These are phyloP conservation scores for Yamadazyma sp. DNA, from an alignment of 805 yeast species.

Conservation along the genomic window DNA sequence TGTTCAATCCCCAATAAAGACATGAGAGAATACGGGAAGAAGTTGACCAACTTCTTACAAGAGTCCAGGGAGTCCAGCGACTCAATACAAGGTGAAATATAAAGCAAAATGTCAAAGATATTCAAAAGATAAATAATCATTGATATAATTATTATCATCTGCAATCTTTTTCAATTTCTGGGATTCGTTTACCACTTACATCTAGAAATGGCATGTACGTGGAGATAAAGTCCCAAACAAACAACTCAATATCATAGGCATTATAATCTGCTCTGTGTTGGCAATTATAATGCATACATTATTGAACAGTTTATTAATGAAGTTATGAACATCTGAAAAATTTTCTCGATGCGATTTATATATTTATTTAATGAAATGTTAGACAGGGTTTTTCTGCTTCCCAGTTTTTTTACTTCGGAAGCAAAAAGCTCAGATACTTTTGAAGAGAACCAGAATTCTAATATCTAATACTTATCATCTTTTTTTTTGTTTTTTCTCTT, in stretches of 20 bases:
- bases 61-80: background rate
- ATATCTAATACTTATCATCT: background rate
- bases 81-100: background rate
- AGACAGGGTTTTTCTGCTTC: background rate
- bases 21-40: constrained; percentile 8
- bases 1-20: constrained; percentile 21
- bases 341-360: constrained; percentile 1
- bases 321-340: background rate
- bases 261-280: no score
- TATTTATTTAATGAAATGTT: background rate
- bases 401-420: background rate
- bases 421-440: background rate
- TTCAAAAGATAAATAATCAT: constrained; percentile 20
- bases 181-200: constrained; percentile 43
- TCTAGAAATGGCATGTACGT: constrained; percentile 30
- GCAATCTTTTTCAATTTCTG: constrained; percentile 27
- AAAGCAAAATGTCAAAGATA: constrained; percentile 20
- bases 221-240: constrained; percentile 28
- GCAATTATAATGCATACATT: no score
- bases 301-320: constrained; percentile 1
- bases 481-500: no score
- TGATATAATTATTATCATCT: constrained; percentile 20
- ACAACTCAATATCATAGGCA: background rate
- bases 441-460: background rate
- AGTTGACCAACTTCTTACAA: constrained; percentile 8